Percentiles rank a stretch among this genome's conserved stretches.
Evolutionary conservation across 345 rosid genomes (phyloP).

Genomic region (Boechera stricta): DNA sequence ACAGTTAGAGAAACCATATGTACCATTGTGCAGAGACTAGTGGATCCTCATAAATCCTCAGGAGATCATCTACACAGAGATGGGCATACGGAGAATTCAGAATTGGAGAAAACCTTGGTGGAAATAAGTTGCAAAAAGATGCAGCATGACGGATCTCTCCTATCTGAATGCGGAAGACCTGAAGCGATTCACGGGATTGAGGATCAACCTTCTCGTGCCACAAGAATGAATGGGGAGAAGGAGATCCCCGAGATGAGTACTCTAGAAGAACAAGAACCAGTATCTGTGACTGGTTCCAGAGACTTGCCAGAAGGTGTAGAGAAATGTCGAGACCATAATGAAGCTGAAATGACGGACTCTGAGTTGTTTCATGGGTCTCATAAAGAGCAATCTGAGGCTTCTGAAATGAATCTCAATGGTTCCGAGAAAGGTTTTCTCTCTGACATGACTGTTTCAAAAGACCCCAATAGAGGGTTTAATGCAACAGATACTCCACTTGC

Average conservation of each 20-base stretch:
- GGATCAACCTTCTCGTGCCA: slow-evolving; percentile 27
- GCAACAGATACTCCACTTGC: slow-evolving; percentile 46
- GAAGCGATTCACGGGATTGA: slow-evolving; percentile 18
- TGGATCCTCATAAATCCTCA: slow-evolving; percentile 22
- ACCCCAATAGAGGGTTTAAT: slow-evolving; percentile 26
- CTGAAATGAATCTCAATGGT: slow-evolving; percentile 37
- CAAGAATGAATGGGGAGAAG: slow-evolving; percentile 38
- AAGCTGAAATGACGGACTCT: slow-evolving; percentile 34
- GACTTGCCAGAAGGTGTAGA: slow-evolving; percentile 41
- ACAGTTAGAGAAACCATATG: slow-evolving; percentile 12
- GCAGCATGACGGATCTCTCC: slow-evolving; percentile 17
- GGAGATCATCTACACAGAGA: slow-evolving; percentile 17
- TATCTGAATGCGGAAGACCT: slow-evolving; percentile 27
- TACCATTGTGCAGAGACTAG: slow-evolving; percentile 15
- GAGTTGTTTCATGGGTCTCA: slow-evolving; percentile 26
- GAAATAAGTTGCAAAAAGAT: slow-evolving; percentile 34
- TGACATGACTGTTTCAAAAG: slow-evolving; percentile 41
- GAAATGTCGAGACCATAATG: slow-evolving; percentile 48
- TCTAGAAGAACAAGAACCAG: slow-evolving; percentile 26
- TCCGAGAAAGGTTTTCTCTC: slow-evolving; percentile 35
- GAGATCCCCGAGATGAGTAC: slow-evolving; percentile 28
- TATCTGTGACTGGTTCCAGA: slow-evolving; percentile 20
- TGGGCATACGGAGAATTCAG: slow-evolving; percentile 2
- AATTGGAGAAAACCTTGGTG: slow-evolving; percentile 32
- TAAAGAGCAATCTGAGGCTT: slow-evolving; percentile 37